A percentile compares a stretch with the other conserved stretches of the same genome.
phyloP scores from a whole-genome alignment of 2,329 filamentous ascomycete species.

The Massarina eburnea region DNA sequence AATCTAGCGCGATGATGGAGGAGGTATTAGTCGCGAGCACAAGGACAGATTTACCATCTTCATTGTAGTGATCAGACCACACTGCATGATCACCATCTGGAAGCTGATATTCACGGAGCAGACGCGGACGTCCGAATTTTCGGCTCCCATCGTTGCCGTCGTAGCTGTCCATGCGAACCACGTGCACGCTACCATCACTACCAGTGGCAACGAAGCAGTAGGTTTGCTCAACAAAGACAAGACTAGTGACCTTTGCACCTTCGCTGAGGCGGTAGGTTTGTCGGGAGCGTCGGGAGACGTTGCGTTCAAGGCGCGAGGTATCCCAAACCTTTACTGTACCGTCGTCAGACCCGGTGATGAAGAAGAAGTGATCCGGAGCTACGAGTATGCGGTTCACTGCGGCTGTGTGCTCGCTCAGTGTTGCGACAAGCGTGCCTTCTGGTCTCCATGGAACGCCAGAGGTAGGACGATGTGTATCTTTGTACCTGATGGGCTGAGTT shows the following conservation, averaged over 20 bases:
- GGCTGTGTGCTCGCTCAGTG: constrained; percentile 83
- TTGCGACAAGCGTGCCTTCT: constrained; percentile 78
- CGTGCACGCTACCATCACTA: constrained; percentile 78
- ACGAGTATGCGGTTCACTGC: constrained; percentile 79
- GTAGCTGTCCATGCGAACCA: constrained; percentile 76
- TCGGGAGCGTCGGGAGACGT: constrained; percentile 82
- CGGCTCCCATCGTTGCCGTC: constrained; percentile 56
- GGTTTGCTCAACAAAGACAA: constrained; percentile 92
- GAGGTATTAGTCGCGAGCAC: constrained; percentile 85
- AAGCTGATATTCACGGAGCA: constrained; percentile 76
- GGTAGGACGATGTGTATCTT: constrained; percentile 52
- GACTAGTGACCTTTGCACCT: constrained; percentile 71
- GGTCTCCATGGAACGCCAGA: constrained; percentile 75
- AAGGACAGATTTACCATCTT: constrained; percentile 78
- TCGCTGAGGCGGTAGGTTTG: constrained; percentile 78
- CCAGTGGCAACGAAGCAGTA: constrained; percentile 92
- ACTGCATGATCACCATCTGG: constrained; percentile 73
- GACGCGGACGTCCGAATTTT: constrained; percentile 75
- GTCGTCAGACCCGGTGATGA: constrained; percentile 90
- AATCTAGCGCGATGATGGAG: constrained; percentile 78
- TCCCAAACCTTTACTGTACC: constrained; percentile 94
- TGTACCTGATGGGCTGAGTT: constrained; percentile 55
- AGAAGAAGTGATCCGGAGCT: constrained; percentile 90
- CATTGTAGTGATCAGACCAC: constrained; percentile 90
- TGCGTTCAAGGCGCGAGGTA: constrained; percentile 82